Percentiles rank a stretch among this genome's conserved stretches.
phyloP scores from a whole-genome alignment of 371 early-diverging fungal species.

The Cokeromyces recurvatus region DNA sequence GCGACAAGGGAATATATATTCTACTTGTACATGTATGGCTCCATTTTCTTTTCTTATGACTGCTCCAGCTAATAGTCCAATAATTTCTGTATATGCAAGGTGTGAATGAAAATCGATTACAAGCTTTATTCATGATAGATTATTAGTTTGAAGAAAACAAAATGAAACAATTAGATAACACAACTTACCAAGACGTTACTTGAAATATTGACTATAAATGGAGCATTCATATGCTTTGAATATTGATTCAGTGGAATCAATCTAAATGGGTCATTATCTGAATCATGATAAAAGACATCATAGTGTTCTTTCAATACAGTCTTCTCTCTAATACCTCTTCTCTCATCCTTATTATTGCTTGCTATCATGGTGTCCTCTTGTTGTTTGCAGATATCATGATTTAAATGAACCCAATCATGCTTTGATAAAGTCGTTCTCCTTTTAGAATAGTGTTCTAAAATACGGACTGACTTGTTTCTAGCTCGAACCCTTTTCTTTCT shows the following conservation, averaged over 20 bases:
- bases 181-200: slow-evolving; percentile 60
- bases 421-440: too few species aligned
- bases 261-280: slow-evolving; percentile 64
- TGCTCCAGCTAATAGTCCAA: slow-evolving; percentile 79
- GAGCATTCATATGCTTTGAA: slow-evolving; percentile 41
- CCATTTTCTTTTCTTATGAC: slow-evolving; percentile 41
- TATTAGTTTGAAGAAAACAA: too few species aligned
- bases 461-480: too few species aligned
- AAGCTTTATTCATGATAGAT: too few species aligned
- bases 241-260: slow-evolving; percentile 58
- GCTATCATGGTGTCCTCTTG: too few species aligned
- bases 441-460: too few species aligned
- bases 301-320: too few species aligned
- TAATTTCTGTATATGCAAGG: slow-evolving; percentile 40
- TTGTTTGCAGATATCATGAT: too few species aligned
- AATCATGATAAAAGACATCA: slow-evolving; percentile 32
- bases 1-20: slow-evolving; percentile 58
- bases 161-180: too few species aligned
- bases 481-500: slow-evolving; percentile 1
- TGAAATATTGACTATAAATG: slow-evolving; percentile 56
- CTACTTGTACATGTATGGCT: slow-evolving; percentile 46
- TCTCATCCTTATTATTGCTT: too few species aligned
- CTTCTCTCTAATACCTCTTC: too few species aligned
- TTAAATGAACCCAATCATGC: too few species aligned
- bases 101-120: slow-evolving; percentile 81